phyloP scores from a whole-genome alignment of 257 asterid genomes.

The Solanum tarijense region DNA sequence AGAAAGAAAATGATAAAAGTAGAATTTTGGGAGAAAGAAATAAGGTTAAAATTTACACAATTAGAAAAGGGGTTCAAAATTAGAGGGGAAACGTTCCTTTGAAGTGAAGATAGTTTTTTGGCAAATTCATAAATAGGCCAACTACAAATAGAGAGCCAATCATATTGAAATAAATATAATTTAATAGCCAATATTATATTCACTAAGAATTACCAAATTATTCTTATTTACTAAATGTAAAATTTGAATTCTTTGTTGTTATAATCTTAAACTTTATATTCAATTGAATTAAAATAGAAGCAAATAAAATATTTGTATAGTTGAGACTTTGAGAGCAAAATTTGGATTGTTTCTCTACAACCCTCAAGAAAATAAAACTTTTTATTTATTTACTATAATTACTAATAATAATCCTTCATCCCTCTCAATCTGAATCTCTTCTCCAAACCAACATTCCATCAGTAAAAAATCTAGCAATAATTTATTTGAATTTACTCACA shows the following conservation, averaged over 20 bases:
- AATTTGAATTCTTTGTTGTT: background rate
- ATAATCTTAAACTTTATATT: too few species aligned
- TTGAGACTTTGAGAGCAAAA: background rate
- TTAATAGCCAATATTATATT: too few species aligned
- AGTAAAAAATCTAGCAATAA: background rate
- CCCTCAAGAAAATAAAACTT: background rate
- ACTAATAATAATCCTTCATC: background rate
- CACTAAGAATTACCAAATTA: background rate
- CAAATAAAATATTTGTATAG: background rate
- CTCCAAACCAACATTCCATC: background rate
- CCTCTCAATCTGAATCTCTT: background rate
- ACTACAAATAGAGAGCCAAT: background rate
- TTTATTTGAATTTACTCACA: background rate
- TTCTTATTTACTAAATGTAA: background rate
- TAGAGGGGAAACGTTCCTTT: background rate
- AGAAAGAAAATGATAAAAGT: background rate
- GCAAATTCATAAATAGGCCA: background rate
- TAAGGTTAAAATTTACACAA: background rate
- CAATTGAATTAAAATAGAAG: background rate
- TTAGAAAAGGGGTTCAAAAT: background rate
- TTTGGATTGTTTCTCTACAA: background rate
- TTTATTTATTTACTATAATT: background rate
- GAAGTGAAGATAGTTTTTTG: background rate
- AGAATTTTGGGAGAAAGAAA: background rate
- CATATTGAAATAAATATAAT: background rate